A percentile compares a stretch with the other conserved stretches of the same genome.
Evolutionary conservation across 2,329 filamentous ascomycete genomes (phyloP).

Genomic region (Huntiella savannae): DNA sequence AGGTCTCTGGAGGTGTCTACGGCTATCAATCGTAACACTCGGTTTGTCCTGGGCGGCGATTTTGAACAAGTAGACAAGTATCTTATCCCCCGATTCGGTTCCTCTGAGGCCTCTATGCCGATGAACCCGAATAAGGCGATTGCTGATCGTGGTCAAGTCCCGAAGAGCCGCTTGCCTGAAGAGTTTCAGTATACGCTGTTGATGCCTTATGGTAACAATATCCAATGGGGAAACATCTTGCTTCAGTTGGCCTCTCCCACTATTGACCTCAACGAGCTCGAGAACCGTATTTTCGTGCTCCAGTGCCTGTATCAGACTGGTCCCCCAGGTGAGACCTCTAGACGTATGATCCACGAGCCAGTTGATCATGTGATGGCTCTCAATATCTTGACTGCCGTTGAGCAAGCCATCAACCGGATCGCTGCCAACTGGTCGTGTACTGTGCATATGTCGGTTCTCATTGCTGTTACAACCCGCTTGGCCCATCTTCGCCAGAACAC

Average conservation of each 20-base stretch:
- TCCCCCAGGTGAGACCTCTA: slow-evolving; percentile 11
- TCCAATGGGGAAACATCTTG: slow-evolving; percentile 39
- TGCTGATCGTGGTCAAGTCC: slow-evolving; percentile 28
- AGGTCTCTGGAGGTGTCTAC: too few species aligned
- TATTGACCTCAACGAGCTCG: slow-evolving; percentile 30
- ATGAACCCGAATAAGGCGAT: slow-evolving; percentile 31
- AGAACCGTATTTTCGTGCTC: slow-evolving; percentile 27
- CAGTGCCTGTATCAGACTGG: slow-evolving; percentile 33
- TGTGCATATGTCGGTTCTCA: slow-evolving; percentile 21
- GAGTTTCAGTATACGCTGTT: slow-evolving; percentile 35
- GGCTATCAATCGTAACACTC: too few species aligned
- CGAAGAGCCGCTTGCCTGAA: slow-evolving; percentile 26
- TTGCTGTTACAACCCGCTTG: slow-evolving; percentile 23
- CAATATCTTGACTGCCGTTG: slow-evolving; percentile 17
- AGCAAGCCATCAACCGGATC: slow-evolving; percentile 17
- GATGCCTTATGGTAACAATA: slow-evolving; percentile 25
- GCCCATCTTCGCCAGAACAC: slow-evolving; percentile 13
- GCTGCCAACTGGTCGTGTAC: slow-evolving; percentile 32
- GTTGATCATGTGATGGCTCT: slow-evolving; percentile 20
- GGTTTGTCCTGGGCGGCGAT: too few species aligned
- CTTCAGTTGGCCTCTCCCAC: slow-evolving; percentile 27
- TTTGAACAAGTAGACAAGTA: too few species aligned
- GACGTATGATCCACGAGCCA: neutral
- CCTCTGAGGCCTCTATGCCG: too few species aligned
- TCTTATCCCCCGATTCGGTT: too few species aligned